phyloP scores from a whole-genome alignment of 2,329 filamentous ascomycete species.

The Aspergillus sp. region DNA sequence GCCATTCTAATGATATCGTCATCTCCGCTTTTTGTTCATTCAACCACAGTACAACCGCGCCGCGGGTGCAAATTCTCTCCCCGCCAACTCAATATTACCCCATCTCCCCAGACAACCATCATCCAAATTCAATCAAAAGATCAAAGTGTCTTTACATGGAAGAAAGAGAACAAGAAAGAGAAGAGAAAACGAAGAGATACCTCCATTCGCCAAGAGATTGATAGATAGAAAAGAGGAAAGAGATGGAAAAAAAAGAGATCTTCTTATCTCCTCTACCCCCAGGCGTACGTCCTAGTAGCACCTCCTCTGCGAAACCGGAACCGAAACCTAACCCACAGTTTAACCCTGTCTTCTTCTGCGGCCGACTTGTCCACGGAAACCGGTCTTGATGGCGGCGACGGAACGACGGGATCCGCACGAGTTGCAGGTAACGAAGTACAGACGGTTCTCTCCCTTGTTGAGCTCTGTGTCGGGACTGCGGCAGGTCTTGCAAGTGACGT shows the following conservation, averaged over 20 bases:
- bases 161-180: conserved; percentile 11
- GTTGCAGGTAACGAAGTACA: conserved; percentile 99
- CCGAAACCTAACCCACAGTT: conserved; percentile 20
- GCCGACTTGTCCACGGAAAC: conserved; percentile 99
- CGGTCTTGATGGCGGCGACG: conserved; percentile 98
- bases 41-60: not conserved
- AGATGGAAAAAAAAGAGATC: conserved; percentile 13
- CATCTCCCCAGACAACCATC: conserved; percentile 4
- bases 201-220: conserved; percentile 16
- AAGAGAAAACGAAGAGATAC: conserved; percentile 12
- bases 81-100: conserved; percentile 6
- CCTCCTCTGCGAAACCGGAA: not conserved
- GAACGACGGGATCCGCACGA: conserved; percentile 78
- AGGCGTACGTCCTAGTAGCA: not conserved
- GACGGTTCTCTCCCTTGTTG: conserved; percentile 97
- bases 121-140: conserved; percentile 18
- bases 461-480: conserved; percentile 91
- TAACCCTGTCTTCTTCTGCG: conserved; percentile 95
- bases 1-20: conserved; percentile 24
- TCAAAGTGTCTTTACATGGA: conserved; percentile 20
- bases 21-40: conserved; percentile 9
- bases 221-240: not conserved
- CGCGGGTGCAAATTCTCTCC: conserved; percentile 1
- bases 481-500: conserved; percentile 99
- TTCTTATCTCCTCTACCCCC: conserved; percentile 8